Conservation (phyloP, 208 protist species). For the Angomonas ambiguus region DNA sequence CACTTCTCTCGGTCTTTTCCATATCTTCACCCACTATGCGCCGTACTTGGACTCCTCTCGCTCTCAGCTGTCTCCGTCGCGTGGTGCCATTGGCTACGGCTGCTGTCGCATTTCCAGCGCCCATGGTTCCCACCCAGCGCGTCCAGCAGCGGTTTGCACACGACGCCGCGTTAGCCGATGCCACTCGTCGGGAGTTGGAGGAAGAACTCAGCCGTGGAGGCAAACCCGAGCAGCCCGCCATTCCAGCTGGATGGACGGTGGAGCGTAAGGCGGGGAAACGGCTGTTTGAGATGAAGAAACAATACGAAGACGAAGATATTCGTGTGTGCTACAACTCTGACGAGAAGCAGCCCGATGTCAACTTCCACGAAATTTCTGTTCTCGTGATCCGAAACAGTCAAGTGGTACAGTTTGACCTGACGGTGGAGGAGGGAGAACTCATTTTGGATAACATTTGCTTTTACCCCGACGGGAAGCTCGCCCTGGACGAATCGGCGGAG, state of each 20-base stretch:
- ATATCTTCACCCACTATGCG: too few relatives aligned
- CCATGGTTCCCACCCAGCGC: slow-evolving; percentile 6
- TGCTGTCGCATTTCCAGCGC: neutral
- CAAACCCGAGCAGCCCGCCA: slow-evolving; percentile 65
- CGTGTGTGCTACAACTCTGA: slow-evolving; percentile 59
- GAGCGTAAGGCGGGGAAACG: slow-evolving; percentile 55
- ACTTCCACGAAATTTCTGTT: slow-evolving; percentile 60
- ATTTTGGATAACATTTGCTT: slow-evolving; percentile 75
- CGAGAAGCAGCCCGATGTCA: slow-evolving; percentile 37
- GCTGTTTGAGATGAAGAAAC: slow-evolving; percentile 61
- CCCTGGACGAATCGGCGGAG: slow-evolving; percentile 54
- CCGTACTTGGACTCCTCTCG: slow-evolving; percentile 18
- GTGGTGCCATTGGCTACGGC: neutral
- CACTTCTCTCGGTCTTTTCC: slow-evolving; percentile 3
- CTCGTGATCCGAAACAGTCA: slow-evolving; percentile 48
- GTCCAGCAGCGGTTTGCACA: slow-evolving; percentile 49
- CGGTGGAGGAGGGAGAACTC: slow-evolving; percentile 77
- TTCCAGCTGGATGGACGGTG: slow-evolving; percentile 71
- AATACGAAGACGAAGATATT: slow-evolving; percentile 78
- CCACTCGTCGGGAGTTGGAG: slow-evolving; percentile 65
- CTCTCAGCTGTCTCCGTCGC: neutral
- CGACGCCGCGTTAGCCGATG: slow-evolving; percentile 45
- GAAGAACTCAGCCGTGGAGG: slow-evolving; percentile 75
- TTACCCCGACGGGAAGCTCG: slow-evolving; percentile 51
- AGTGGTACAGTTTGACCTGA: slow-evolving; percentile 64